Base-by-base conservation (phyloP, 345 rosid genomes). In the Brassica carinata region DNA sequence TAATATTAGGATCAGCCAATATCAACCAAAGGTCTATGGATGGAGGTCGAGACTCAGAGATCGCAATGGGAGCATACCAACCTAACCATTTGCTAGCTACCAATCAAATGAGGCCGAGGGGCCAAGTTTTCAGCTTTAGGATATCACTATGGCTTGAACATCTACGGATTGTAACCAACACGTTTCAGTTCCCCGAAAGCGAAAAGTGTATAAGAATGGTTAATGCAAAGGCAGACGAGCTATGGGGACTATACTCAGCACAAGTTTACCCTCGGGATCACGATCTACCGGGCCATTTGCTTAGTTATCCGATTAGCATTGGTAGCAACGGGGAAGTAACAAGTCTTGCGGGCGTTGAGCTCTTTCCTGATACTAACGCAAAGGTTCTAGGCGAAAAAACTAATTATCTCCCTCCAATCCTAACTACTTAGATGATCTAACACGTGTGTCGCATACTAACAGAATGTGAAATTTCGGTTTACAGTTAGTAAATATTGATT, bases 1-100 rank as follows among this genome's bases (percentile, higher is more conserved):
- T 94, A 84, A 89, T 92, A 69, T 74, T 92, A 14, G 98, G 98
- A 77, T 94, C 98, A 2, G 96, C 98, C 4, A 94, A 94, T 85
- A 89, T 94, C 64, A 94, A 94, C 78, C 94, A 94, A 83, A 87
- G 98, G 43, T 94, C 98, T 59, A 89, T 94, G 97, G 96, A 90
- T 45, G 98, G 98, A 5, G 89, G 79, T 30, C 82, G 97, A 65
- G 97, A 94, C 83, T 76, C 97, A 0, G 98, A 92, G 83, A 89
- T 94, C 1, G 96, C 96, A 3, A 92, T 94, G 89, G 98, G 97
- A 33, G 98, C 90, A 43, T 92, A 84, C 79, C 97, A 94, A 33
- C 97, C 97, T 2, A 51, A 81, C 27, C 88, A 89, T 86, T 45
- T 94, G 34, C 43, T 69, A 48, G 53, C 79, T 14, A 84, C 83